Evolutionary conservation across 2,329 filamentous ascomycete species (phyloP).

Genomic region (Phialophora verrucosa): DNA sequence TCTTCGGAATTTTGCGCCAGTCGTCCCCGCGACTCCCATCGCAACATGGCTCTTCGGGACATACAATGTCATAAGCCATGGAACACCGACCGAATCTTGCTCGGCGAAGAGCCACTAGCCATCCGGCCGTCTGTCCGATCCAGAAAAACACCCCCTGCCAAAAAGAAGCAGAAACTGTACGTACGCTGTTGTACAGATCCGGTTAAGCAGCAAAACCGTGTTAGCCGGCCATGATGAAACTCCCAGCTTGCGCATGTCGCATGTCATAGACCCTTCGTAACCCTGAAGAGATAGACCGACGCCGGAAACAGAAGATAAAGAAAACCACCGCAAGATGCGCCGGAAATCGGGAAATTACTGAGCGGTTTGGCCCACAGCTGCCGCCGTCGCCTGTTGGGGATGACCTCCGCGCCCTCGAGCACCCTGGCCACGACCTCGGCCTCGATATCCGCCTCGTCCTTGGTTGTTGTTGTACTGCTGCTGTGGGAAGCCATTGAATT

Average conservation of each 20-base stretch:
- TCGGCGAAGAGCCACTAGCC: neutral
- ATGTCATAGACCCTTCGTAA: slow-evolving; percentile 38
- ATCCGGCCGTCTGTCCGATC: slow-evolving; percentile 22
- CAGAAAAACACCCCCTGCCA: slow-evolving; percentile 31
- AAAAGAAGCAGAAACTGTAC: slow-evolving; percentile 30
- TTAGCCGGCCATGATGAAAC: slow-evolving; percentile 33
- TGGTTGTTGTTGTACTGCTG: slow-evolving; percentile 41
- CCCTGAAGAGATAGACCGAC: slow-evolving; percentile 25
- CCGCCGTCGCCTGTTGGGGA: slow-evolving; percentile 21
- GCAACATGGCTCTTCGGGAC: slow-evolving; percentile 30
- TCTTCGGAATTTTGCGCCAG: slow-evolving; percentile 24
- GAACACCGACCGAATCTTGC: slow-evolving; percentile 11
- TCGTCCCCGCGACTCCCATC: slow-evolving; percentile 13
- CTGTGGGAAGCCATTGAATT: slow-evolving; percentile 35
- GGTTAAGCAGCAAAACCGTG: slow-evolving; percentile 24
- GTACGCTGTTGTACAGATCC: slow-evolving; percentile 36
- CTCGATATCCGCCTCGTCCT: slow-evolving; percentile 48
- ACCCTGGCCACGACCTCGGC: slow-evolving; percentile 53
- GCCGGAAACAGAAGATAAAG: slow-evolving; percentile 27
- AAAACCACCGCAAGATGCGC: slow-evolving; percentile 26
- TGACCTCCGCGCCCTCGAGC: slow-evolving; percentile 42
- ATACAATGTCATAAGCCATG: slow-evolving; percentile 27
- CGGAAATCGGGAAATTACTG: slow-evolving; percentile 18
- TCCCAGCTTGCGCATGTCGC: slow-evolving; percentile 39
- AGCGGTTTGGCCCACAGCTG: slow-evolving; percentile 29